Conservation (phyloP, 2,329 filamentous ascomycete genomes). For the Sphaerostilbella broomeana region DNA sequence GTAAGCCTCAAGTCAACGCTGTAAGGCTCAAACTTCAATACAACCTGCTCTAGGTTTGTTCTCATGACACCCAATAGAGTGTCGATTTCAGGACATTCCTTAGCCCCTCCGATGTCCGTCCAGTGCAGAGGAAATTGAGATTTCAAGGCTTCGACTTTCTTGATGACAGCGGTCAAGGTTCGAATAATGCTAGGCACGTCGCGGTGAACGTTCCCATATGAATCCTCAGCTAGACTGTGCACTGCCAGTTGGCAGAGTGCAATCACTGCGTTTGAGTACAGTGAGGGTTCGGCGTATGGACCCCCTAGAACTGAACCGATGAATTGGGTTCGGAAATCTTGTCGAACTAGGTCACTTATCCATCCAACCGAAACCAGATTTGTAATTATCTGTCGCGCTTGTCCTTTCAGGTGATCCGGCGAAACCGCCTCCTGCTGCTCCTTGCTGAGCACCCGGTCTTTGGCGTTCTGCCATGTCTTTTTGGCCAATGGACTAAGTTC, state of each 20-base stretch:
- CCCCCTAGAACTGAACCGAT: conserved; percentile 63
- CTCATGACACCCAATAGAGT: conserved; percentile 59
- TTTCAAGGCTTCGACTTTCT: conserved; percentile 63
- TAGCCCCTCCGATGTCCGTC: conserved; percentile 62
- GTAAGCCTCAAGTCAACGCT: conserved; percentile 63
- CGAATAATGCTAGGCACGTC: conserved; percentile 71
- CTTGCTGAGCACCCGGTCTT: conserved; percentile 42
- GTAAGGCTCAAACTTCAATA: conserved; percentile 70
- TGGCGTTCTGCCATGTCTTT: conserved; percentile 41
- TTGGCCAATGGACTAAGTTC: conserved; percentile 46
- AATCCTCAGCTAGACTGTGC: conserved; percentile 71
- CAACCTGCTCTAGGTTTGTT: conserved; percentile 55
- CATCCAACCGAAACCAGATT: conserved; percentile 41
- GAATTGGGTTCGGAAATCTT: conserved; percentile 59
- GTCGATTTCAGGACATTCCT: conserved; percentile 61
- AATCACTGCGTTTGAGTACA: conserved; percentile 66
- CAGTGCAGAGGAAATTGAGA: conserved; percentile 58
- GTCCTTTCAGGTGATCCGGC: conserved; percentile 41
- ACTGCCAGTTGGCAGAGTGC: conserved; percentile 64
- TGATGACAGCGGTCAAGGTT: conserved; percentile 62
- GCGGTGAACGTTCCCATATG: conserved; percentile 76
- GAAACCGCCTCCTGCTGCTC: conserved; percentile 50
- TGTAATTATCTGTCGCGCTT: conserved; percentile 43
- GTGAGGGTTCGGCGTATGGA: conserved; percentile 62
- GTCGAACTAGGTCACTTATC: conserved; percentile 62